phyloP scores from a whole-genome alignment of 78 protist species.

The Dictyostelium capitatum region DNA sequence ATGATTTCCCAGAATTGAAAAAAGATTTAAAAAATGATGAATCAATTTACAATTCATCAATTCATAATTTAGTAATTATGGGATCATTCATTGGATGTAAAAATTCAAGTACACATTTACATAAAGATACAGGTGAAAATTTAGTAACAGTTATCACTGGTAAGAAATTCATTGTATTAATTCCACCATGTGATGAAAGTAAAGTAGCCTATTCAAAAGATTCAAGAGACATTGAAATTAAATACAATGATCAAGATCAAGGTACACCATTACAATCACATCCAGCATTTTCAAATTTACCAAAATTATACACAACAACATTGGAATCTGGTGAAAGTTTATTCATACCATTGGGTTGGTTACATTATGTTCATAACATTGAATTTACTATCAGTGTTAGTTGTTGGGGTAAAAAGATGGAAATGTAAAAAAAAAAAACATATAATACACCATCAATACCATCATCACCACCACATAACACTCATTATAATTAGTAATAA shows the following conservation, averaged over 20 bases:
- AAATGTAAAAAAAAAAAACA: conserved; percentile 14
- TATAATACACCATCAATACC: too few relatives aligned
- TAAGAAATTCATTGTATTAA: conserved; percentile 10
- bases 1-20: conserved; percentile 37
- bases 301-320: not conserved
- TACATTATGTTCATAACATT: conserved; percentile 59
- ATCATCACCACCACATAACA: too few relatives aligned
- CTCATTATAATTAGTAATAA: too few relatives aligned
- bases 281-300: conserved; percentile 15
- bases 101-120: conserved; percentile 31
- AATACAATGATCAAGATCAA: not conserved
- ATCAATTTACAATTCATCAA: not conserved
- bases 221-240: not conserved
- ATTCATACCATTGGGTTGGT: conserved; percentile 55
- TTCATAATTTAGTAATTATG: conserved; percentile 42
- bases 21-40: conserved; percentile 40
- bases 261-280: conserved; percentile 33
- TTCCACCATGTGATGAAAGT: conserved; percentile 29
- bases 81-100: conserved; percentile 55
- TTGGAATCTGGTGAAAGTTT: conserved; percentile 30
- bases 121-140: conserved; percentile 70
- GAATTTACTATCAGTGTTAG: conserved; percentile 28
- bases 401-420: conserved; percentile 68
- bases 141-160: conserved; percentile 49
- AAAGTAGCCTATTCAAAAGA: not conserved